Conservation (phyloP, 2,329 filamentous ascomycete genomes). For the Colletotrichum abscissum region DNA sequence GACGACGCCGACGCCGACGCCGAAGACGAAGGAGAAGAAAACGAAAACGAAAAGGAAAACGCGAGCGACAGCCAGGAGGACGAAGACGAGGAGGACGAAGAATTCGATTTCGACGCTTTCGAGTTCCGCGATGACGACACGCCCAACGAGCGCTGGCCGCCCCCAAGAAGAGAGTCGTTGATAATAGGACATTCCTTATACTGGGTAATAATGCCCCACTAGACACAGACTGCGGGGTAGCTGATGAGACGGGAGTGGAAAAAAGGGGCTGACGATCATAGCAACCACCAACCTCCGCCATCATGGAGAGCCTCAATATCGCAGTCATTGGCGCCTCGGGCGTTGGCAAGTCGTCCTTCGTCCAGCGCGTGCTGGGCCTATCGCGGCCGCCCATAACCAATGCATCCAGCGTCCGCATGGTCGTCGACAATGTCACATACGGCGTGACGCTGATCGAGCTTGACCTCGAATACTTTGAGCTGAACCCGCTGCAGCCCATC, state of each 20-base stretch:
- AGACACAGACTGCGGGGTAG: constrained; percentile 33
- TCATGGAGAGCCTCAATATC: constrained; percentile 72
- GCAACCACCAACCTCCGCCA: constrained; percentile 40
- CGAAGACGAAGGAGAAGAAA: constrained; percentile 33
- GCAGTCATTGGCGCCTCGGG: constrained; percentile 74
- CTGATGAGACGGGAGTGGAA: constrained; percentile 35
- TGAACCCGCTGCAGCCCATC: constrained; percentile 67
- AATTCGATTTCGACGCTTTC: constrained; percentile 26
- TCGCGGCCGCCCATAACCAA: constrained; percentile 63
- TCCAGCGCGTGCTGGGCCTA: constrained; percentile 71
- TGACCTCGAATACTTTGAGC: constrained; percentile 73
- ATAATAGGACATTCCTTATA: constrained; percentile 50
- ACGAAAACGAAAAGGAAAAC: constrained; percentile 32
- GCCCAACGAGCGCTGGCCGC: constrained; percentile 53
- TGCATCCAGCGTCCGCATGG: constrained; percentile 66
- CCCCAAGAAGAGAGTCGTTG: constrained; percentile 61
- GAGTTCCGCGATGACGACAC: constrained; percentile 51
- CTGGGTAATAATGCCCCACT: constrained; percentile 48
- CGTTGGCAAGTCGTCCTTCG: constrained; percentile 76
- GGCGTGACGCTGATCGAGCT: constrained; percentile 73
- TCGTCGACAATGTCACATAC: constrained; percentile 68
- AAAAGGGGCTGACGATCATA: constrained; percentile 37
- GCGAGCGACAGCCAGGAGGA: constrained; percentile 41
- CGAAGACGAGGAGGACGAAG: constrained; percentile 5
- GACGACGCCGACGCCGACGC: constrained; percentile 38